Base-by-base conservation (phyloP, 2,329 filamentous ascomycete genomes). In the Aspergillus intermedius region DNA sequence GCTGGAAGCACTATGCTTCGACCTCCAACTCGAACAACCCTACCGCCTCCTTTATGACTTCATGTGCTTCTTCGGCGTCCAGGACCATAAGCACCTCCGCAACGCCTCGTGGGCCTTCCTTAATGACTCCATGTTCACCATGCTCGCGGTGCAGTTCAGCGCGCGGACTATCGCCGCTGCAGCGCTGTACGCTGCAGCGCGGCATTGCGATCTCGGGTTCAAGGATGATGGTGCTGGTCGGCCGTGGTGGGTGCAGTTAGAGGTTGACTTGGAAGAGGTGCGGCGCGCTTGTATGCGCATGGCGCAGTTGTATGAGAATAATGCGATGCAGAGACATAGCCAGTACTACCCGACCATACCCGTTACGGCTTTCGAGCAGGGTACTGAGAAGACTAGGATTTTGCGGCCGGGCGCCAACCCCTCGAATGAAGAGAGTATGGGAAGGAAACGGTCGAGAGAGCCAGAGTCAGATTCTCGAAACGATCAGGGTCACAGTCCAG, bases 91-190 rank as follows among this genome's bases (percentile, higher is more conserved):
- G 69, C 74, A 79, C 47, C 72, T 97, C 25, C 82, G 91, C 48
- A 91, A 95, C 68, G 83, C 87, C 0, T 87, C 89, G 1, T 97
- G 93, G 90, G 86, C 89, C 0, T 97, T 96, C 61, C 82, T 95
- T 54, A 96, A 94, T 64, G 93, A 98, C 69, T 87, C 86, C 17
- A 87, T 84, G 55, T 81, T 91, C 51, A 97, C 91, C 1, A 81
- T 85, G 37, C 77, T 97, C 44, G 94, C 91, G 51, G 78, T 98
- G 3, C 77, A 94, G 25, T 86, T 91, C 66, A 82, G 83, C 17
- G 82, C 89, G 13, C 81, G 83, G 37, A 88, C 89, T 35, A 87
- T 97, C 46, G 90, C 91, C 13, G 86, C 91, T 28, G 85, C 83
- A 22, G 85, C 90, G 15, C 80, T 98, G 22, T 96, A 94, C 70